phyloP scores from a whole-genome alignment of 108 stramenopile species.

The Nitzschia sp. region DNA sequence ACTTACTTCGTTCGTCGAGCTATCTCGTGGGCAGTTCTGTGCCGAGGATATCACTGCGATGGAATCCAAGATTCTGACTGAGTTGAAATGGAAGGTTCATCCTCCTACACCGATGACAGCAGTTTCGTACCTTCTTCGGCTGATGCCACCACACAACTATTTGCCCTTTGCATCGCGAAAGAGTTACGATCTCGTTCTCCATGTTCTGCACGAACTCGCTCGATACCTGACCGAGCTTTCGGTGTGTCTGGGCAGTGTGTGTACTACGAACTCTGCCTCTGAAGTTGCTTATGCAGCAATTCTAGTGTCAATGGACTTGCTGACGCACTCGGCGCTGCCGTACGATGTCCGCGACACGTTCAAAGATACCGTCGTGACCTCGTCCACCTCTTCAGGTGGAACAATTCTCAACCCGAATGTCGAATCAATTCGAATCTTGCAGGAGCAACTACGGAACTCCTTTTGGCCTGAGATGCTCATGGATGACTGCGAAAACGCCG shows the following conservation, averaged over 20 bases:
- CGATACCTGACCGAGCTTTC: conserved; percentile 77
- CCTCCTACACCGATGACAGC: conserved; percentile 61
- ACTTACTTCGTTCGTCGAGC: conserved; percentile 59
- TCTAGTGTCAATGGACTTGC: conserved; percentile 65
- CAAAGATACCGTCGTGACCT: conserved; percentile 20
- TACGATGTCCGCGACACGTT: conserved; percentile 25
- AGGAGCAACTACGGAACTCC: conserved; percentile 24
- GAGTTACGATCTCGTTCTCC: conserved; percentile 45
- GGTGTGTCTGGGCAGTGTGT: conserved; percentile 62
- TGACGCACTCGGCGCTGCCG: conserved; percentile 41
- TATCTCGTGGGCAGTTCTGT: conserved; percentile 78
- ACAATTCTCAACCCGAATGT: conserved; percentile 21
- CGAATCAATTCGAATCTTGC: conserved; percentile 24
- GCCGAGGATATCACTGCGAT: conserved; percentile 53
- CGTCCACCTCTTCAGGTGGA: conserved; percentile 8
- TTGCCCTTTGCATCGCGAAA: conserved; percentile 17
- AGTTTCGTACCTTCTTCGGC: conserved; percentile 39
- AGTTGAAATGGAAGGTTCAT: conserved; percentile 71
- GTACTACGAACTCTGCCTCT: conserved; percentile 51
- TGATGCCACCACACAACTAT: conserved; percentile 30
- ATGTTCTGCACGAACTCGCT: conserved; percentile 61
- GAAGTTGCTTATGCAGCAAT: conserved; percentile 74
- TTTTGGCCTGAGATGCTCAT: conserved; percentile 60
- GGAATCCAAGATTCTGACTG: conserved; percentile 62
- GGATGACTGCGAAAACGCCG: conserved; percentile 37